These are phyloP conservation scores for Wickerhamomyces sydowiorum DNA, from an alignment of 805 yeast species.

Conservation along the genomic window DNA sequence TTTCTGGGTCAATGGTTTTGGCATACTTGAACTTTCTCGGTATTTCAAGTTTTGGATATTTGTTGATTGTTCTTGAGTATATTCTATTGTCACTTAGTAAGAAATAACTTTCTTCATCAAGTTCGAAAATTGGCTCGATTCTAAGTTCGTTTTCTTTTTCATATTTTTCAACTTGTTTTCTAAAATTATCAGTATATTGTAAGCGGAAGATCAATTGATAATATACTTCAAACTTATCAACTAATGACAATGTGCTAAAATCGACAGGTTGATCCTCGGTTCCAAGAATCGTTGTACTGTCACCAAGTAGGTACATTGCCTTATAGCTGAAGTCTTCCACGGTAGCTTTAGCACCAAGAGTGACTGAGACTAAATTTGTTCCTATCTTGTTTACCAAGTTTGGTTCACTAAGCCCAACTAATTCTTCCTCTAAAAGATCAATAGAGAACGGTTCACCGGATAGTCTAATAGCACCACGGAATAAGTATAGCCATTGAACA, in stretches of 20 bases:
- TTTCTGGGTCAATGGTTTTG: conserved; percentile 22
- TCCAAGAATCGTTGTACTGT: conserved; percentile 14
- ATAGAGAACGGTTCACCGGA: conserved; percentile 49
- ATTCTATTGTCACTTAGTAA: conserved; percentile 49
- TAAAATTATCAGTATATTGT: conserved; percentile 38
- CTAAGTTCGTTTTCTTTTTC: conserved; percentile 24
- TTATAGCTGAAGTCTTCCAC: conserved; percentile 21
- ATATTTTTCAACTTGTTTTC: conserved; percentile 39
- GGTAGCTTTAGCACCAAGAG: conserved; percentile 17
- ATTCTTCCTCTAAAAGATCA: conserved; percentile 56
- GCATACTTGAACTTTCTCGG: conserved; percentile 28
- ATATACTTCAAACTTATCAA: conserved; percentile 45
- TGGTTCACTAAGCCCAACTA: conserved; percentile 38
- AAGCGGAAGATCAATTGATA: conserved; percentile 37
- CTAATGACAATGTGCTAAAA: conserved; percentile 35
- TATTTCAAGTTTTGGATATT: conserved; percentile 27
- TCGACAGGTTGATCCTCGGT: conserved; percentile 21
- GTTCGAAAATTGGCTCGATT: conserved; percentile 26
- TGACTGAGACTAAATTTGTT: conserved; percentile 14
- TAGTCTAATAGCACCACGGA: conserved; percentile 46
- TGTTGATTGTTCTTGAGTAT: conserved; percentile 31
- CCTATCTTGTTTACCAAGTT: conserved; percentile 39
- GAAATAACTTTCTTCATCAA: conserved; percentile 21
- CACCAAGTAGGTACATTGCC: conserved; percentile 22
- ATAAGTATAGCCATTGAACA: conserved; percentile 51